Base-by-base conservation (phyloP, 2,329 filamentous ascomycete species). In the Epichloe hybrida region DNA sequence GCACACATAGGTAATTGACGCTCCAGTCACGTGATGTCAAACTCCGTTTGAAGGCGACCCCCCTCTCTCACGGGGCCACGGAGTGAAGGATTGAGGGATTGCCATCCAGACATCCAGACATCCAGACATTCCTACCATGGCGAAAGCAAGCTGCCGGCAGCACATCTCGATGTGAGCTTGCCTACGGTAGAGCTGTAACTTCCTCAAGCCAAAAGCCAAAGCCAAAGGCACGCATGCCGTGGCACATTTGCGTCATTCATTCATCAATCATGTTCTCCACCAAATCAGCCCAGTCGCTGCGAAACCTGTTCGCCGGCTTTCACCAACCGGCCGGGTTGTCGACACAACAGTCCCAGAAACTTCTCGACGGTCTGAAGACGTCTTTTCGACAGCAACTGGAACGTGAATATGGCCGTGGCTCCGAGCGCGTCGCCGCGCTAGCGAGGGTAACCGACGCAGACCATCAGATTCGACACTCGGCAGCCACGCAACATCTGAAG, bases 351-450 rank as follows among this genome's bases (percentile, higher is more conserved):
- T 74, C 75, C 27, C 70, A 76, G 54, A 73, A 74, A 57, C 71
- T 81, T 8, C 74, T 80, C 54, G 69, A 78, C 50, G 70, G 72
- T 36, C 69, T 81, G 48, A 81, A 78, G 48, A 64, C 68, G 5
- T 80, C 77, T 2, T 81, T 81, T 59, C 72, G 77, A 48, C 70
- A 70, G 50, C 73, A 79, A 34, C 73, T 81, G n/a, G 76, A 80
- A 57, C 69, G 66, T 42, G 77, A 81, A 58, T 74, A 81, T 57
- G 76, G 76, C 53, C 72, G 66, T 59, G 59, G 67, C 34, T 55
- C 63, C 15, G 60, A 68, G 8, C 54, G 55, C 38, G 55, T 44
- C 36, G 52, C 52, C 9, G 53, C 47, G n/a, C 49, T 47, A 31
- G 37, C 48, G 58, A 43, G 58, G 56, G 47, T 35, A 53, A 41